Evolutionary conservation across 352 stramenopile genomes (phyloP).

Genomic region (Phytophthora pluvialis): DNA sequence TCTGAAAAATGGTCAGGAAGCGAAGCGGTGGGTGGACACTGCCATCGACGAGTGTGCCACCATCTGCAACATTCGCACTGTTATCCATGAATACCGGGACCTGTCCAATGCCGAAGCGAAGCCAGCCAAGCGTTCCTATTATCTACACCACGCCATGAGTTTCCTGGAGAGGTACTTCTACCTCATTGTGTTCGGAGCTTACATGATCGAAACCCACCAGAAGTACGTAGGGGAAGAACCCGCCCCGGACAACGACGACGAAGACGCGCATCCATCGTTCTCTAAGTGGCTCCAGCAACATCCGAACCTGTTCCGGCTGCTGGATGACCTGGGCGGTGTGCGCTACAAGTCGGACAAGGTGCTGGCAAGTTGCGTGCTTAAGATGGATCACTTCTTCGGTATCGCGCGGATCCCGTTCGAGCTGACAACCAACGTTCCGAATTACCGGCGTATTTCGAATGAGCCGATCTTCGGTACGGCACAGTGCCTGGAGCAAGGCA

Average conservation of each 20-base stretch:
- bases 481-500: slow-evolving; percentile 78
- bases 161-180: slow-evolving; percentile 91
- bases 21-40: slow-evolving; percentile 80
- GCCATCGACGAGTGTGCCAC: slow-evolving; percentile 71
- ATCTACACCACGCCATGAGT: slow-evolving; percentile 85
- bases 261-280: slow-evolving; percentile 54
- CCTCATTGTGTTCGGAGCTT: slow-evolving; percentile 87
- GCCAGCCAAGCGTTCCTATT: slow-evolving; percentile 80
- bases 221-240: slow-evolving; percentile 14
- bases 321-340: slow-evolving; percentile 80
- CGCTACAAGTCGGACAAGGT: slow-evolving; percentile 87
- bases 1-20: slow-evolving; percentile 55
- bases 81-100: slow-evolving; percentile 85
- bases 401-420: slow-evolving; percentile 68
- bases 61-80: slow-evolving; percentile 81
- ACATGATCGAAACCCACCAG: slow-evolving; percentile 59
- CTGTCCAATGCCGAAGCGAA: slow-evolving; percentile 79
- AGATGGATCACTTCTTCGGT: slow-evolving; percentile 92
- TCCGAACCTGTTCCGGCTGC: slow-evolving; percentile 71
- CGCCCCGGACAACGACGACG: slow-evolving; percentile 19
- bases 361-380: slow-evolving; percentile 82
- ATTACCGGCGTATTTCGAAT: slow-evolving; percentile 82
- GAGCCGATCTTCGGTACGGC: slow-evolving; percentile 89
- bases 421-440: slow-evolving; percentile 77
- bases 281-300: slow-evolving; percentile 86